Evolutionary conservation across 805 yeast species (phyloP).

Genomic region (Teunomyces stri): DNA sequence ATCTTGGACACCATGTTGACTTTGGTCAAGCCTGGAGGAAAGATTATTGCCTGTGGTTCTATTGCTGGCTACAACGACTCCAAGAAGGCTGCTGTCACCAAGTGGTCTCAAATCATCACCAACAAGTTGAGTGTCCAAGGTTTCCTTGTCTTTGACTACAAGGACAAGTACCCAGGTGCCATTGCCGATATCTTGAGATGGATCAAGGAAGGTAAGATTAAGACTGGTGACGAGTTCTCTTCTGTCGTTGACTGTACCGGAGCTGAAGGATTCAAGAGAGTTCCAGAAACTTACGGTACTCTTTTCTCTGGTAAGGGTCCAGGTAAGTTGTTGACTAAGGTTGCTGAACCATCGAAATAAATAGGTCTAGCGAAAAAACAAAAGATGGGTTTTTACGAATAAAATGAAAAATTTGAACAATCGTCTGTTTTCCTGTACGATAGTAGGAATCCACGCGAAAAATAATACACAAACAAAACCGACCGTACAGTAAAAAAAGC

Average conservation of each 20-base stretch:
- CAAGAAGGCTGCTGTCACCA: slow-evolving; percentile 10
- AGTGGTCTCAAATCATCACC: slow-evolving; percentile 44
- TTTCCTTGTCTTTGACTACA: slow-evolving; percentile 48
- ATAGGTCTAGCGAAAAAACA: not conserved
- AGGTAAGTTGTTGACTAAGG: slow-evolving; percentile 52
- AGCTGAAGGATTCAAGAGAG: slow-evolving; percentile 25
- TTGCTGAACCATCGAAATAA: slow-evolving; percentile 13
- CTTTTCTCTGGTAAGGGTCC: slow-evolving; percentile 45
- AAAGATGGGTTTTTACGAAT: not conserved
- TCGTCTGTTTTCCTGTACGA: not conserved
- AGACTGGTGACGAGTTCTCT: slow-evolving; percentile 13
- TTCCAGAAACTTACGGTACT: slow-evolving; percentile 49
- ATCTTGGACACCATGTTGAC: slow-evolving; percentile 46
- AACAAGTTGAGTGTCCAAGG: slow-evolving; percentile 55
- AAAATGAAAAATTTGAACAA: not conserved
- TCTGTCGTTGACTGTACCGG: slow-evolving; percentile 13
- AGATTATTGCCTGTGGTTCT: slow-evolving; percentile 59
- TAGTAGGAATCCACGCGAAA: not conserved
- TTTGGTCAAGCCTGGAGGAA: slow-evolving; percentile 39
- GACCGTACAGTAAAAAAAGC: not conserved
- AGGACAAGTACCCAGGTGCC: slow-evolving; percentile 36
- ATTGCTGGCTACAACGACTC: slow-evolving; percentile 51
- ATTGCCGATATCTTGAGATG: slow-evolving; percentile 31
- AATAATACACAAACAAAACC: not conserved
- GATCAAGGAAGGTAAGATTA: slow-evolving; percentile 42